phyloP scores from a whole-genome alignment of 805 yeast species.

The Lipomyces kockii region DNA sequence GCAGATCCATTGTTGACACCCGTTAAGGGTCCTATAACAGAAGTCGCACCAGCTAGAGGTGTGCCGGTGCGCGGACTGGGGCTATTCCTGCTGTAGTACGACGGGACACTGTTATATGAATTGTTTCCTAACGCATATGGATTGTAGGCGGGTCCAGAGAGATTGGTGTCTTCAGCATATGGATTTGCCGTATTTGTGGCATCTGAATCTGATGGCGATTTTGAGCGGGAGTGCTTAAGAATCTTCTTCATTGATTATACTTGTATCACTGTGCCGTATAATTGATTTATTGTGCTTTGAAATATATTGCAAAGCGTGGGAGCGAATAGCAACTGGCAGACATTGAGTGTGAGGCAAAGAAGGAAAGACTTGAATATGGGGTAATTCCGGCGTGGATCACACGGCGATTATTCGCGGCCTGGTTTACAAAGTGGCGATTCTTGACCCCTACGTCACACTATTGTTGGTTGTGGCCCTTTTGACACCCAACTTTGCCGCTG shows the following conservation, averaged over 20 bases:
- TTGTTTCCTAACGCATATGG: slow-evolving; percentile 28
- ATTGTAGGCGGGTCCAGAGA: slow-evolving; percentile 2
- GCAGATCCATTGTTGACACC: neutral
- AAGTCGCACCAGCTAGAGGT: neutral
- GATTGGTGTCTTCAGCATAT: neutral
- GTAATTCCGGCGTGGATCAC: neutral
- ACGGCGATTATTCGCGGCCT: neutral
- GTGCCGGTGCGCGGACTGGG: neutral
- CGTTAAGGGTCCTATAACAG: neutral
- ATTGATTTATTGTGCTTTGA: neutral
- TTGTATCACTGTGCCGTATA: neutral
- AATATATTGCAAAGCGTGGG: neutral
- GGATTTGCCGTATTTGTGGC: neutral
- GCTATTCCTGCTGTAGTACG: neutral
- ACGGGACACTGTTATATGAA: slow-evolving; percentile 26
- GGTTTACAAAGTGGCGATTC: neutral
- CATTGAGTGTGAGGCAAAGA: neutral
- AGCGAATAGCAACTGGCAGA: neutral
- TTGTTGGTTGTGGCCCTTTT: no score
- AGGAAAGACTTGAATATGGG: neutral
- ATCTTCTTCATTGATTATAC: neutral
- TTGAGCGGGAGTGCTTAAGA: neutral
- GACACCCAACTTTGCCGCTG: neutral
- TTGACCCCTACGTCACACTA: neutral
- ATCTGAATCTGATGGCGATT: slow-evolving; percentile 1